Percentiles rank a stretch among this genome's conserved stretches.
Evolutionary conservation across 2,329 filamentous ascomycete genomes (phyloP).

Genomic region (Neonectria hederae): DNA sequence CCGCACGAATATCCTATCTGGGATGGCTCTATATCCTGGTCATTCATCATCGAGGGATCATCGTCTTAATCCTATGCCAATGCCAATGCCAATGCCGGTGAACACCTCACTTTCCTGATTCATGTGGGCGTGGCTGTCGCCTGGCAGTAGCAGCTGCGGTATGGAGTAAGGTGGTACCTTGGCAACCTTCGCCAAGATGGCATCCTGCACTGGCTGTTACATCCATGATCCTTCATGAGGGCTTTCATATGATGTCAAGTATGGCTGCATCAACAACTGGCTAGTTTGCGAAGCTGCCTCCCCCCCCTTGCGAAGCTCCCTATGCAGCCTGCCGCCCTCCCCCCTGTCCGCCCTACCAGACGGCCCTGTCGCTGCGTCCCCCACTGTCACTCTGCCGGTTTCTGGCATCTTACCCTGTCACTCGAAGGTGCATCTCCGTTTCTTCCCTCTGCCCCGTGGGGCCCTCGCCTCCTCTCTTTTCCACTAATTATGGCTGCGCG

Average conservation of each 20-base stretch:
- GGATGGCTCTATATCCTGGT: neutral
- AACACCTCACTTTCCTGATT: neutral
- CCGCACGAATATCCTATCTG: neutral
- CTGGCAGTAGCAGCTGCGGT: neutral
- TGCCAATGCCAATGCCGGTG: too few relatives aligned
- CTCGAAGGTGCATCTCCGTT: neutral
- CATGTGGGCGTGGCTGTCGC: neutral
- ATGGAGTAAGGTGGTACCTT: too few relatives aligned
- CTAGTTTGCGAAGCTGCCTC: neutral
- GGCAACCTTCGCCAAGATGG: too few relatives aligned
- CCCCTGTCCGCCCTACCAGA: neutral
- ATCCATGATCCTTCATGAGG: neutral
- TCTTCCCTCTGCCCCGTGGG: neutral
- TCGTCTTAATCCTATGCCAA: neutral
- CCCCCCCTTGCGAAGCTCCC: too few relatives aligned
- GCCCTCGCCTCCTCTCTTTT: neutral
- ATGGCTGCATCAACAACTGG: too few relatives aligned
- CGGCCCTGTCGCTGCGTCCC: too few relatives aligned
- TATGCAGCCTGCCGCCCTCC: neutral
- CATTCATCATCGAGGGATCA: neutral
- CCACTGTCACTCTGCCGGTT: neutral
- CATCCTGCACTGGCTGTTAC: neutral
- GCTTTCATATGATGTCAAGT: too few relatives aligned
- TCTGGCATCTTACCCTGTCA: too few relatives aligned
- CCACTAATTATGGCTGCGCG: neutral